These are phyloP conservation scores for Wallacemonas sp. DNA, from an alignment of 208 protist species.

Conservation along the genomic window DNA sequence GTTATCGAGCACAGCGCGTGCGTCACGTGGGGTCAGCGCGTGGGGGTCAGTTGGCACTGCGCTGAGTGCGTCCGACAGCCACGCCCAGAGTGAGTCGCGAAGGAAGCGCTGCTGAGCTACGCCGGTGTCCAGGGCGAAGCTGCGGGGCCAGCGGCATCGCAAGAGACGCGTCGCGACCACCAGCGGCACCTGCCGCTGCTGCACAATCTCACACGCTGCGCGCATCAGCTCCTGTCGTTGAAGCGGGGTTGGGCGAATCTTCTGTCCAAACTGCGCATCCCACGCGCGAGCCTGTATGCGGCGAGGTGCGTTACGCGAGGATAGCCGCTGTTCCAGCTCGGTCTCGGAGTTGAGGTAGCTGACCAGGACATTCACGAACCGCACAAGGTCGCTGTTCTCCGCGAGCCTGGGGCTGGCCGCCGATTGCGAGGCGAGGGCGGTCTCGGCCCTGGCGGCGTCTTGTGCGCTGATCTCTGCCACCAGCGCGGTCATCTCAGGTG, in stretches of 20 bases:
- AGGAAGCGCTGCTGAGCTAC: conserved; percentile 42
- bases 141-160: conserved; percentile 39
- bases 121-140: conserved; percentile 23
- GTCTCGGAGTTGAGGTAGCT: conserved; percentile 28
- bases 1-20: conserved; percentile 44
- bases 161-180: conserved; percentile 52
- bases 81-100: conserved; percentile 27
- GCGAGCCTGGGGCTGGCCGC: too few relatives aligned
- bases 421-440: too few relatives aligned
- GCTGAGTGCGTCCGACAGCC: conserved; percentile 52
- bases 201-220: conserved; percentile 29
- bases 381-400: background rate
- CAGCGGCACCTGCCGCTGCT: conserved; percentile 38
- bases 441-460: too few relatives aligned
- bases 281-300: conserved; percentile 11
- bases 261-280: background rate
- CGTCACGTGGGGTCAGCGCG: conserved; percentile 29
- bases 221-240: conserved; percentile 32
- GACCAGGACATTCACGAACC: conserved; percentile 20
- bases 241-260: background rate
- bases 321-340: conserved; percentile 7
- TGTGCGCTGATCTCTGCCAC: too few relatives aligned
- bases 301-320: background rate
- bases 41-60: too few relatives aligned
- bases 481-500: too few relatives aligned